Base-by-base conservation (phyloP, 257 asterid genomes). In the Sherardia arvensis region DNA sequence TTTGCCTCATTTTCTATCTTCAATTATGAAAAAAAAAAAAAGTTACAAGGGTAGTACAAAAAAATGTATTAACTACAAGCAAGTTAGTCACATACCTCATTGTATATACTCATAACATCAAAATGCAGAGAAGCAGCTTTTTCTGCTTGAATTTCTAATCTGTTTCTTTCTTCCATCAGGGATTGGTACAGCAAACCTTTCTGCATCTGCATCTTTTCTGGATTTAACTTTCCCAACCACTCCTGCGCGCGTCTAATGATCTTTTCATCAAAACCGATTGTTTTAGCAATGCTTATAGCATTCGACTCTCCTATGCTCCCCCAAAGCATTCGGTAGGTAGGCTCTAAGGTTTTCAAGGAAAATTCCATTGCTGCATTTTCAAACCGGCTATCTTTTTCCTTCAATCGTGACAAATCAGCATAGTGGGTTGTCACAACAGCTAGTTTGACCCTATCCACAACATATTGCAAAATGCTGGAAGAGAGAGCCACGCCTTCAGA, bases 321-420 rank as follows among this genome's bases (percentile, higher is more conserved):
- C 97, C 99, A 93, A 38, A 90, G 84, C 80, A 93, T 81, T 73
- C 80, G 74, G 72, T 84, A 93, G 15, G 99, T 87, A 56, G 97
- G 97, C 67, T 84, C 85, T 69, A 90, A 82, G 64, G 73, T 85
- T 71, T 79, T 89, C 85, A 85, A 75, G 66, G 86, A 87, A 66
- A 93, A 93, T 67, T 89, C 99, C 92, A 85, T 87, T 17, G 99
- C 99, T n/a, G 95, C 97, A 81, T 87, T 93, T 82, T 87, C 95
- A 69, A 89, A 93, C 70, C 81, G 76, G 49, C 70, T 77, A 73
- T 89, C 95, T 67, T 84, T 82, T 53, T 85, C 97, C 74, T 89
- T 93, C 65, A 89, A 73, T 65, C 79, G 83, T 67, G 96, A 82
- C 81, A 93, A 81, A 76, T 90, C 97, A 47, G 90, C 90, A 64